phyloP scores from a whole-genome alignment of 2,329 filamentous ascomycete genomes.

The Blastomyces emzantsi region DNA sequence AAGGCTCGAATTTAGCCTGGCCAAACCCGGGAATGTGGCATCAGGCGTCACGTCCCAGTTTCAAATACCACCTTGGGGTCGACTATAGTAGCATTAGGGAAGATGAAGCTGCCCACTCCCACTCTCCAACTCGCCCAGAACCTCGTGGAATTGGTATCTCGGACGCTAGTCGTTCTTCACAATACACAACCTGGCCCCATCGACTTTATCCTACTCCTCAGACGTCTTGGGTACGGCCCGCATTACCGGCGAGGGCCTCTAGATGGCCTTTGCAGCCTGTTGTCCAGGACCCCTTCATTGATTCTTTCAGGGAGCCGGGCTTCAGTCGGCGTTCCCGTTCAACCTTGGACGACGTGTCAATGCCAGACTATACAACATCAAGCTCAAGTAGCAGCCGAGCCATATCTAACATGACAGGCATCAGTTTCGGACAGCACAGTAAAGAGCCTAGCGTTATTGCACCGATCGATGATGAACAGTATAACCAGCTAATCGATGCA shows the following conservation, averaged over 20 bases:
- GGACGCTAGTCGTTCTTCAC: slow-evolving; percentile 17
- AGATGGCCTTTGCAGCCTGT: slow-evolving; percentile 25
- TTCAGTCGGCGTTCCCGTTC: slow-evolving; percentile 26
- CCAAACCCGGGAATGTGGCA: slow-evolving; percentile 65
- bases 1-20: slow-evolving; percentile 68
- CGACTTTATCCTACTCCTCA: slow-evolving; percentile 25
- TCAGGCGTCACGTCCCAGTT: slow-evolving; percentile 34
- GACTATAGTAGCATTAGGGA: slow-evolving; percentile 33
- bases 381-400: slow-evolving; percentile 33
- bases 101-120: slow-evolving; percentile 49
- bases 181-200: slow-evolving; percentile 22
- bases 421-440: slow-evolving; percentile 34
- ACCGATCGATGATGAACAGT: slow-evolving; percentile 31
- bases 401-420: slow-evolving; percentile 34
- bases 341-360: slow-evolving; percentile 39
- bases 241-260: slow-evolving; percentile 19
- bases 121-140: slow-evolving; percentile 48
- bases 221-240: slow-evolving; percentile 20
- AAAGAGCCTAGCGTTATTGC: slow-evolving; percentile 30
- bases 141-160: slow-evolving; percentile 19
- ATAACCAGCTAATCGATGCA: slow-evolving; percentile 29
- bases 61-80: slow-evolving; percentile 26
- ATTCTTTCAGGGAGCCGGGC: slow-evolving; percentile 25
- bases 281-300: slow-evolving; percentile 35
- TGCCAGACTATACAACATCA: slow-evolving; percentile 41